Evolutionary conservation across 768 basidiomycete genomes (phyloP).

Genomic region (Trametopsis cervina): DNA sequence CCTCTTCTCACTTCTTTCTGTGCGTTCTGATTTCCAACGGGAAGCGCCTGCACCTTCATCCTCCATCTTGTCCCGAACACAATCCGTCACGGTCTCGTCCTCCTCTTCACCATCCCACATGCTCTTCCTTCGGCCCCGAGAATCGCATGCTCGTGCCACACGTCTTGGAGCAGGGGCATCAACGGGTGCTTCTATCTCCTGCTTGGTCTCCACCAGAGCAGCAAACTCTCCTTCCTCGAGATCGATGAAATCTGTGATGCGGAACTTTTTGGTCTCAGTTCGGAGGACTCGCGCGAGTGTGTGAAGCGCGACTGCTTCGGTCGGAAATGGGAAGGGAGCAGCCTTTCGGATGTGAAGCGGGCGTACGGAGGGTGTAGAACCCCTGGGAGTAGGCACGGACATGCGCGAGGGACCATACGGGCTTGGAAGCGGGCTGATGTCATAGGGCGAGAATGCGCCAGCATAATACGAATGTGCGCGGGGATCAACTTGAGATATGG

Average conservation of each 20-base stretch:
- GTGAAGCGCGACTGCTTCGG: neutral
- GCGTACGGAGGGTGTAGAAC: neutral
- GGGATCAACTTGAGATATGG: neutral
- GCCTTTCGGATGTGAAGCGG: neutral
- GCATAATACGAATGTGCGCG: slow-evolving; percentile 1
- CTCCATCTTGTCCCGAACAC: slow-evolving; percentile 8
- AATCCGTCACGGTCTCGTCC: slow-evolving; percentile 9
- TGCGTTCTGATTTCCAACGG: neutral
- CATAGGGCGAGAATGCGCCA: slow-evolving; percentile 1
- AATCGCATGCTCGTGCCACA: too few relatives aligned
- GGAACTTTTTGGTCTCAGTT: slow-evolving; percentile 10
- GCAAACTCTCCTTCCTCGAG: slow-evolving; percentile 6
- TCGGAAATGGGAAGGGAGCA: slow-evolving; percentile 1
- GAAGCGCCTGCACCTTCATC: slow-evolving; percentile 1
- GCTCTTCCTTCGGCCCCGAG: neutral
- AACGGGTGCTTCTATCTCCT: neutral
- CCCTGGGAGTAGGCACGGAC: neutral
- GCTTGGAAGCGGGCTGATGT: neutral
- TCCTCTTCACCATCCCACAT: slow-evolving; percentile 10
- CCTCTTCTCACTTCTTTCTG: slow-evolving; percentile 7
- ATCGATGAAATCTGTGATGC: slow-evolving; percentile 17
- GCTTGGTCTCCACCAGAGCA: slow-evolving; percentile 11
- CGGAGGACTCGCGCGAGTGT: neutral
- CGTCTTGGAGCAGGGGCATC: neutral
- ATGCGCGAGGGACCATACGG: neutral